Conservation (phyloP, 768 basidiomycete genomes). For the Leucogyrophana mollusca region DNA sequence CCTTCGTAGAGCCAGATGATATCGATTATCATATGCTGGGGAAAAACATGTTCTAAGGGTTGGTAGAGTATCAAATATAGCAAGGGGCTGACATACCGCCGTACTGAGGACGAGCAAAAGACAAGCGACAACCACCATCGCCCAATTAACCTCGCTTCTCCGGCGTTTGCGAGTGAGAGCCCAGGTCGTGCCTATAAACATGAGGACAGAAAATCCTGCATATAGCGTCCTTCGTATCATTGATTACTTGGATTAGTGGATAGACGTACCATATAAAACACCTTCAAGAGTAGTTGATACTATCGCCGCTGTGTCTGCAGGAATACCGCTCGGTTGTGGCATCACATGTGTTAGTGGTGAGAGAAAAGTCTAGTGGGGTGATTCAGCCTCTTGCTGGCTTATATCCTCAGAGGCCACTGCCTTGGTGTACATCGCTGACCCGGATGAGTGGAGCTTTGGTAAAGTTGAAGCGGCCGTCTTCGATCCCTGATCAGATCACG, state of each 20-base stretch:
- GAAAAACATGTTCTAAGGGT: no score
- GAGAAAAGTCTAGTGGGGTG: no score
- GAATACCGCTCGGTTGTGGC: constrained; percentile 5
- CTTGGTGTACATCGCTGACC: no score
- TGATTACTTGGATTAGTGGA: no score
- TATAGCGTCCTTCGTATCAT: no score
- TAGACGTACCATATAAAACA: constrained; percentile 23
- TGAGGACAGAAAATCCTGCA: constrained; percentile 28
- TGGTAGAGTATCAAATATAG: not conserved
- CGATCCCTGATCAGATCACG: no score
- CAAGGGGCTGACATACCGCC: no score
- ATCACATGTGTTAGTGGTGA: no score
- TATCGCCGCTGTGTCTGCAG: constrained; percentile 19
- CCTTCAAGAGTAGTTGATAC: constrained; percentile 23
- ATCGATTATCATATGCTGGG: constrained; percentile 19
- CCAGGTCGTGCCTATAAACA: constrained; percentile 28
- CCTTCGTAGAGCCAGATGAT: constrained; percentile 18
- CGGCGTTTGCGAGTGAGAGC: constrained; percentile 9
- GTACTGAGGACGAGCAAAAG: constrained; percentile 22
- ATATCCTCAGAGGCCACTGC: no score
- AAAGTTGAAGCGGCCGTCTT: no score
- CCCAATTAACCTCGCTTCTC: constrained; percentile 2
- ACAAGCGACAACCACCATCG: constrained; percentile 17
- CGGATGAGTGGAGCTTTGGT: no score
- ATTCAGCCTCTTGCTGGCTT: no score